Percentiles rank a stretch among this genome's conserved stretches.
These are phyloP conservation scores for Cladophialophora carrionii DNA, from an alignment of 2,329 filamentous ascomycete genomes.

Conservation along the genomic window DNA sequence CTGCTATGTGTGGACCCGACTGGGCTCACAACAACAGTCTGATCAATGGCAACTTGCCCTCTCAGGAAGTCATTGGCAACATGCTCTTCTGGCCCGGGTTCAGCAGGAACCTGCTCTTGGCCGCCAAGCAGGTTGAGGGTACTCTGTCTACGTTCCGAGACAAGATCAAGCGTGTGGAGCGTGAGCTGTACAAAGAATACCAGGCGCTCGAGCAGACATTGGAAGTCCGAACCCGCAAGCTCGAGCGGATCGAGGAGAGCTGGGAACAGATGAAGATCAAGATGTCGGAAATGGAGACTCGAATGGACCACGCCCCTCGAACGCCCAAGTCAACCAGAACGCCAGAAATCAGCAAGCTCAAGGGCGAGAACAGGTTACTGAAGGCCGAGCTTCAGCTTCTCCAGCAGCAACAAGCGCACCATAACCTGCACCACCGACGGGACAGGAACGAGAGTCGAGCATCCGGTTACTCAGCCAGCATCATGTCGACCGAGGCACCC, in stretches of 20 bases:
- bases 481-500: constrained; percentile 30
- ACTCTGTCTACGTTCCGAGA: constrained; percentile 77
- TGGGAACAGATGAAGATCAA: constrained; percentile 63
- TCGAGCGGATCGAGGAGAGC: constrained; percentile 82
- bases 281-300: constrained; percentile 35
- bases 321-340: constrained; percentile 40
- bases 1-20: constrained; percentile 81
- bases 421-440: constrained; percentile 31
- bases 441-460: constrained; percentile 35
- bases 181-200: constrained; percentile 88
- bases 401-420: constrained; percentile 45
- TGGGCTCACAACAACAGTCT: constrained; percentile 90
- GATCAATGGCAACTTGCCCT: constrained; percentile 84
- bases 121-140: constrained; percentile 82
- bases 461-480: constrained; percentile 31
- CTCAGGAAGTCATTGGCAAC: constrained; percentile 80
- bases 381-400: constrained; percentile 70
- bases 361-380: constrained; percentile 63
- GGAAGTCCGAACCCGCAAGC: constrained; percentile 76
- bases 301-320: constrained; percentile 24
- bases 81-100: constrained; percentile 78
- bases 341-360: constrained; percentile 62
- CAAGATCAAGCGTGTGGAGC: constrained; percentile 82
- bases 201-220: constrained; percentile 80
- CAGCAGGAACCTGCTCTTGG: constrained; percentile 82